Evolutionary conservation across 2,329 filamentous ascomycete genomes (phyloP), one percentile per base, ranked within the genome.

Genomic region (Calonectria multiphialidica): DNA sequence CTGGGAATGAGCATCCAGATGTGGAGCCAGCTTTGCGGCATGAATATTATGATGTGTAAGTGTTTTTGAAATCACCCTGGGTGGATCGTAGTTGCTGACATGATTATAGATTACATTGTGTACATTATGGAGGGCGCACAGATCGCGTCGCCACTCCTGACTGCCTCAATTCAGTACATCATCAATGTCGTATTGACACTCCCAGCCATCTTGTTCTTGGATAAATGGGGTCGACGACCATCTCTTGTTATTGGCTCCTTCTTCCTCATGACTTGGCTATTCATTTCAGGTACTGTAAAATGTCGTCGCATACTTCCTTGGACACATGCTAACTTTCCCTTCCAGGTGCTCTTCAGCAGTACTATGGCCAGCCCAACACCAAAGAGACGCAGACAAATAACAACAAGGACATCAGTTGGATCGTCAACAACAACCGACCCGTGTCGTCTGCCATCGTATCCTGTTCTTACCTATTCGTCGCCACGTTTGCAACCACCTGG

Each of bases 391-490:
- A 79, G 30, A 86, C 82, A 37, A 80, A 84, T 1, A 72, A 79
- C 21, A 87, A 88, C 74, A 80, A 82, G 21, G 84, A 88, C 61
- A 88, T 91, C 40, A 88, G 88, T n/a, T 92, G 90, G 90, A 83
- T 90, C 23, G 85, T 92, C 40, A 79, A 85, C 47, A 81, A 87
- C 69, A 88, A 90, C 74, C 83, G 86, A 3, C 80, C 87, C 0
- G 87, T 89, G 1, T 91, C 91, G 2, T 89, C 89, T 62, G 93
- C 87, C 18, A 88, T 95, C 7, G 75, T 93, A 70, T 89, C 90
- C 2, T 90, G 88, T 75, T 92, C 90, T 0, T 93, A 92, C 76
- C 88, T 90, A 42, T 90, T 92, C 71, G 89, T 92, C 9, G 88
- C 89, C 1, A 81, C 82, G 0, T 84, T 82, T 72, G 81, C 82